A percentile compares a stretch with the other conserved stretches of the same genome.
Conservation (phyloP, 202 grass and related monocot genomes). For the Digitaria exilis region DNA sequence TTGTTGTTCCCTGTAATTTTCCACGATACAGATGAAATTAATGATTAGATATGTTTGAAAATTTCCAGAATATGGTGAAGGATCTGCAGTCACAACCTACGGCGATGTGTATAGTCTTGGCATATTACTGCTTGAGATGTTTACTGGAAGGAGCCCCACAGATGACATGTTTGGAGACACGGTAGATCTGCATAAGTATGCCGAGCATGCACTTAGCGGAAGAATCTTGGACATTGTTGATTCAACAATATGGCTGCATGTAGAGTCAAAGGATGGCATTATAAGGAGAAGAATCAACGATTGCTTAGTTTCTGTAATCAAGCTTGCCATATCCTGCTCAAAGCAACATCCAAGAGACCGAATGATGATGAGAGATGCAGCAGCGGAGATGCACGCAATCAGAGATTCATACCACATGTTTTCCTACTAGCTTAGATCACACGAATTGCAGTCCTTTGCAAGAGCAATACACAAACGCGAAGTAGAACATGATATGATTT, state of each 20-base stretch:
- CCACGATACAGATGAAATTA: background rate
- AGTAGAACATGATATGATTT: background rate
- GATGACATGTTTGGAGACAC: background rate
- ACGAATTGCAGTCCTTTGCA: background rate
- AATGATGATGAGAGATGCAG: too few relatives aligned
- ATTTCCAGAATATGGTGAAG: conserved; percentile 47
- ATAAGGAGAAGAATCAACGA: too few relatives aligned
- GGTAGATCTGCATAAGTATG: too few relatives aligned
- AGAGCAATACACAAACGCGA: too few relatives aligned
- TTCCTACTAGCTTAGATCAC: background rate
- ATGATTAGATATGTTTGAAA: background rate
- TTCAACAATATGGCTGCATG: too few relatives aligned
- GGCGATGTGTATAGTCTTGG: conserved; percentile 35
- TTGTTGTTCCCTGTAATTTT: background rate
- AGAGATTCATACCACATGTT: background rate
- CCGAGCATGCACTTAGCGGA: too few relatives aligned
- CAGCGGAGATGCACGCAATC: too few relatives aligned
- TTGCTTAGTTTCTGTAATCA: too few relatives aligned
- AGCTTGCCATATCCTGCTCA: too few relatives aligned
- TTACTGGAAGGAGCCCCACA: conserved; percentile 1
- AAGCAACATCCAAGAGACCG: too few relatives aligned
- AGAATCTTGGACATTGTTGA: too few relatives aligned
- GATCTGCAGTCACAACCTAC: background rate
- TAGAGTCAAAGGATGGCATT: too few relatives aligned
- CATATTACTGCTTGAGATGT: conserved; percentile 27